These are phyloP conservation scores for Dianthus caryophyllus DNA, from an alignment of 148 eudicot species.

Conservation along the genomic window DNA sequence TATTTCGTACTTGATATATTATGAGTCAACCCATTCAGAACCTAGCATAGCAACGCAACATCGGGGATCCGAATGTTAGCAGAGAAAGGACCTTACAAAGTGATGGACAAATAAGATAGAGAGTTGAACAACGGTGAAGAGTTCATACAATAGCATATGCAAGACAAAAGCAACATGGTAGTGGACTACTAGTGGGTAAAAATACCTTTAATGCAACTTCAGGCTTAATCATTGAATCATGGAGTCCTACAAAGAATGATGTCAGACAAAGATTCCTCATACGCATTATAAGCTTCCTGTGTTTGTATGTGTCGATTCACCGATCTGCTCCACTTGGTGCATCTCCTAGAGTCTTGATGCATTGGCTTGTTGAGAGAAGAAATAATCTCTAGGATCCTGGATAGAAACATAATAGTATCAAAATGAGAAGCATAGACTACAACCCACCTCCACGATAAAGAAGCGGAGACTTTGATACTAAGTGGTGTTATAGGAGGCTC, in stretches of 20 bases:
- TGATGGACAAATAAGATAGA: background rate
- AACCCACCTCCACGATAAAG: slow-evolving; percentile 9
- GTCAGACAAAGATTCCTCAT: slow-evolving; percentile 49
- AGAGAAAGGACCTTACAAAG: background rate
- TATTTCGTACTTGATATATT: slow-evolving; percentile 76
- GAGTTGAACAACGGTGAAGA: background rate
- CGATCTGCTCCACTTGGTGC: slow-evolving; percentile 40
- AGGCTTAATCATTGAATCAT: slow-evolving; percentile 57
- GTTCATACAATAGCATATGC: slow-evolving; percentile 2
- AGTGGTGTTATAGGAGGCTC: slow-evolving; percentile 90
- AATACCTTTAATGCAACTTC: slow-evolving; percentile 79
- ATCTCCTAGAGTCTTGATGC: slow-evolving; percentile 62
- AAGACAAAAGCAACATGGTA: background rate
- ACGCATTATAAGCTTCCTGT: slow-evolving; percentile 55
- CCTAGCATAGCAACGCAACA: slow-evolving; percentile 35
- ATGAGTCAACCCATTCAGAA: slow-evolving; percentile 60
- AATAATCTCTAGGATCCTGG: slow-evolving; percentile 98
- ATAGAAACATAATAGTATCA: slow-evolving; percentile 14
- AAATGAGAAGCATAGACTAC: slow-evolving; percentile 4
- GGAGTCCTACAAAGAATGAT: slow-evolving; percentile 49
- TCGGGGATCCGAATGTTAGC: slow-evolving; percentile 2
- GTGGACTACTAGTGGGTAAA: background rate
- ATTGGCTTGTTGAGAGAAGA: slow-evolving; percentile 93
- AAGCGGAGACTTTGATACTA: slow-evolving; percentile 71
- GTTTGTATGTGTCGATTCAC: slow-evolving; percentile 45